Evolutionary conservation across 371 early-diverging fungal species (phyloP), one percentile per base, ranked within the genome.

Genomic region (Rozella allomycis): DNA sequence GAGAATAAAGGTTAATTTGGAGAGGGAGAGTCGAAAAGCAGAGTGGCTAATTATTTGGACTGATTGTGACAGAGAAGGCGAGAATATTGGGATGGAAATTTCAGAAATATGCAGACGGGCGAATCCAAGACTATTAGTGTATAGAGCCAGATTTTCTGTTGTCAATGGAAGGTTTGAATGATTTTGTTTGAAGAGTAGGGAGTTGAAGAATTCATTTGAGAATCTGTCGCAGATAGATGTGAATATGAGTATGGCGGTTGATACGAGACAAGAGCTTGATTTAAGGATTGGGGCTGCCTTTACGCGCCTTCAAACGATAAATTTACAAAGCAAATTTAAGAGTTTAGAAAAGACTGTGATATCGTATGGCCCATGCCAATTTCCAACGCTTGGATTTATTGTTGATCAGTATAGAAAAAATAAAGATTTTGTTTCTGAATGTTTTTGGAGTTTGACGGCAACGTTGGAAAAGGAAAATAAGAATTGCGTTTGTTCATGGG

Each of bases 11-110:
- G 42, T 49, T 11, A 85, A 85, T 45, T 39, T 93, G 2, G 28
- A 47, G 20, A 35, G 42, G 4, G 64, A 81, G 41, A 66, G 75
- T 0, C 50, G 70, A 23, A 23, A 42, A 0, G 65, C 73, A 0
- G 54, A 76, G 12, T 48, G 69, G 23, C 47, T 98, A 18, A 72
- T 93, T 31, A 90, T 98, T 20, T 99, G 98, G 98, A 98, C 98
- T 1, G 99, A 99, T 67, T 94, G 97, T 47, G 99, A 99, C 61
- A 67, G 91, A 25, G 98, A 98, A 54, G 99, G 99, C 12, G 99
- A 99, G 41, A 77, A 83, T 30, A 99, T 99, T 45, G 98, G 94
- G 8, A 47, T 51, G 4, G 94, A 97, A 44, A 69, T 91, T 10
- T 68, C 55, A 0, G 48, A 65, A 4, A 49, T 84, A 0, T 25